Evolutionary conservation across 1,284 basidiomycete species (phyloP).

Genomic region (Microstroma glucosiphilum): DNA sequence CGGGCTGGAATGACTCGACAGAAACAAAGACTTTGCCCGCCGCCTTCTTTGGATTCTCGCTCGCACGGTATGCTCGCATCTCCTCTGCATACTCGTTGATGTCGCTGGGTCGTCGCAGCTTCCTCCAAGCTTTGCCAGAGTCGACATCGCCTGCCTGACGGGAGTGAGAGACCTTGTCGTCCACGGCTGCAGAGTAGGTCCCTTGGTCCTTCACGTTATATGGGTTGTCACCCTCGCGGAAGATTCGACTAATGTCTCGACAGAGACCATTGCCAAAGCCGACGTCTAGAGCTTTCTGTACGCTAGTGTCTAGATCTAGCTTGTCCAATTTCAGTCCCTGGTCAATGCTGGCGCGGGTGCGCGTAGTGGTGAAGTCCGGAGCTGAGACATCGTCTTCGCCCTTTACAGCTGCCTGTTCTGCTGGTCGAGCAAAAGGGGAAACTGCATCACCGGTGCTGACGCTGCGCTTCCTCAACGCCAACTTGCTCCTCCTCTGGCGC

Average conservation of each 20-base stretch:
- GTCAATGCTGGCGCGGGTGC: slow-evolving; percentile 21
- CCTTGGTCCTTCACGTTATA: slow-evolving; percentile 53
- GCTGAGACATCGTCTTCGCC: slow-evolving; percentile 19
- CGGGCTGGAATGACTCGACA: slow-evolving; percentile 45
- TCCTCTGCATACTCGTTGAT: slow-evolving; percentile 80
- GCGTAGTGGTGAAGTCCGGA: background rate
- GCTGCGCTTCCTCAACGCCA: slow-evolving; percentile 22
- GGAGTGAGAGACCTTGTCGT: slow-evolving; percentile 55
- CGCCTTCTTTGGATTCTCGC: slow-evolving; percentile 69
- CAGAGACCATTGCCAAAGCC: slow-evolving; percentile 38
- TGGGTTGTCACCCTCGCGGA: slow-evolving; percentile 27
- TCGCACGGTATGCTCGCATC: slow-evolving; percentile 70
- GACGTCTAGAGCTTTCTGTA: slow-evolving; percentile 30
- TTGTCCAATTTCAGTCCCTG: slow-evolving; percentile 33
- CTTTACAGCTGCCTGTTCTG: background rate
- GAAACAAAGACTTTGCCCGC: slow-evolving; percentile 90
- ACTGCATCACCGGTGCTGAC: slow-evolving; percentile 34
- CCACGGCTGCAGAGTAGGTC: slow-evolving; percentile 55
- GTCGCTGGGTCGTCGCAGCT: slow-evolving; percentile 64
- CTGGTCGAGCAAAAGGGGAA: no score
- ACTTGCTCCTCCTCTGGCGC: slow-evolving; percentile 29
- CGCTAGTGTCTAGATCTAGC: slow-evolving; percentile 30
- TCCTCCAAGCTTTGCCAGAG: slow-evolving; percentile 75
- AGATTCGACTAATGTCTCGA: slow-evolving; percentile 39
- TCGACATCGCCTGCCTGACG: slow-evolving; percentile 10